Base-by-base conservation (phyloP, 352 stramenopile species). In the Phytopythium aichiense region DNA sequence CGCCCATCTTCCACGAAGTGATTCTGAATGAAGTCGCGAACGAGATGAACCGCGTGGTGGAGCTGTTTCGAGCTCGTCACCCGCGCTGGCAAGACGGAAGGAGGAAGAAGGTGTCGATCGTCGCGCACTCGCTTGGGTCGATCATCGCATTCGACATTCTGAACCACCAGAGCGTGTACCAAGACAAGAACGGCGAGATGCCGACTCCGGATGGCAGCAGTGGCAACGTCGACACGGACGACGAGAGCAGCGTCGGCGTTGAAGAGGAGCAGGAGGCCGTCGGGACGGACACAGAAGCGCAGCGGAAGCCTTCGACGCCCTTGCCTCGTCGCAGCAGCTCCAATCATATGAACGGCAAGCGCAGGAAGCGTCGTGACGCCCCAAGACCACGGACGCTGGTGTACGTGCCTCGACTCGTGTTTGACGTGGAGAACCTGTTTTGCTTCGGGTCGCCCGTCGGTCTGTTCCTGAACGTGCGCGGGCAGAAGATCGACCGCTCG, bases 121-220 rank as follows among this genome's bases (percentile, higher is more conserved):
- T 96, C 28, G 87, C 83, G 45, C 89, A 97, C 55, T 96, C 86
- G 18, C 76, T 98, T 12, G 92, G 91, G 8, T 89, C 87, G 38
- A 95, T 98, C 58, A 97, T 98, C 35, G 90, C 80, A 45, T 98
- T 96, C 72, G 92, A 98, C 58, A 93, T 98, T 56, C 61, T 98
- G 42, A 89, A 79, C 56, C 76, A 91, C 42, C 84, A 94, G 42
- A 68, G 74, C 23, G 65, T 77, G 22, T 80, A 73, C 54, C 55
- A 43, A 13, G 55, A 60, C 55, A 50, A 50, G 55, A 60, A 60
- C 7, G 55, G 53, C 35, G 53, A 58, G n/a, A 69, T 67, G 63
- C 76, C 82, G 48, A 63, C 69, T 46, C 45, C 60, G 20, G 62
- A 73, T 37, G 62, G 70, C 48, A 23, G 60, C 45, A 57, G 61